A percentile compares a stretch with the other conserved stretches of the same genome.
Evolutionary conservation across 2,329 filamentous ascomycete genomes (phyloP).

Genomic region (Metarhizium sp.): DNA sequence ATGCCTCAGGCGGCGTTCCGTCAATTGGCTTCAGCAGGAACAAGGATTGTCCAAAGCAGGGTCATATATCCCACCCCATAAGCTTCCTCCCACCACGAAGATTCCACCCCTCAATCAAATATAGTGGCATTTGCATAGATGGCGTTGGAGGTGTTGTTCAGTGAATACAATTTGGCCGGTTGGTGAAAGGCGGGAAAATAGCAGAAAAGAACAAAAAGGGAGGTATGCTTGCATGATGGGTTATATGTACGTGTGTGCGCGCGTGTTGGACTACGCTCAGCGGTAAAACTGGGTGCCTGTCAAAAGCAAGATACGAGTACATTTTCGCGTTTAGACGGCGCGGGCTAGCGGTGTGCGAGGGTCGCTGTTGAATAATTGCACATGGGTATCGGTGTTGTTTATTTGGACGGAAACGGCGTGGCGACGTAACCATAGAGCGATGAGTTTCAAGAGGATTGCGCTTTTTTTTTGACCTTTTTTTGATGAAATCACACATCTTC

Average conservation of each 20-base stretch:
- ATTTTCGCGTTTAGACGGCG: neutral
- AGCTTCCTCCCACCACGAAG: neutral
- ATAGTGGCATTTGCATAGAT: constrained; percentile 19
- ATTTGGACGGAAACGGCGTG: neutral
- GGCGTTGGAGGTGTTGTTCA: constrained; percentile 18
- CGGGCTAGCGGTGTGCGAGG: neutral
- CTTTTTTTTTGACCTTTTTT: neutral
- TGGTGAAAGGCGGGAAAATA: neutral
- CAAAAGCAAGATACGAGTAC: neutral
- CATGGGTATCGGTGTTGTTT: neutral
- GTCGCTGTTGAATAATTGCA: constrained; percentile 1
- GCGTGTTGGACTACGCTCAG: neutral
- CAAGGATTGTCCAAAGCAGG: neutral
- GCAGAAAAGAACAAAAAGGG: neutral
- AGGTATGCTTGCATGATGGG: neutral
- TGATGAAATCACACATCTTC: neutral
- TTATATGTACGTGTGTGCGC: neutral
- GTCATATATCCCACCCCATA: neutral
- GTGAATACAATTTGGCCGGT: neutral
- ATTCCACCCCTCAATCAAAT: neutral
- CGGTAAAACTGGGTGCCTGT: neutral
- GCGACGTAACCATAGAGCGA: neutral
- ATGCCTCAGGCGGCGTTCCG: neutral
- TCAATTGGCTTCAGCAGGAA: neutral
- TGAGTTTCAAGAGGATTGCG: neutral